Percentiles rank a stretch among this genome's conserved stretches.
Evolutionary conservation across 768 basidiomycete species (phyloP).

Genomic region (Megacollybia marginata): DNA sequence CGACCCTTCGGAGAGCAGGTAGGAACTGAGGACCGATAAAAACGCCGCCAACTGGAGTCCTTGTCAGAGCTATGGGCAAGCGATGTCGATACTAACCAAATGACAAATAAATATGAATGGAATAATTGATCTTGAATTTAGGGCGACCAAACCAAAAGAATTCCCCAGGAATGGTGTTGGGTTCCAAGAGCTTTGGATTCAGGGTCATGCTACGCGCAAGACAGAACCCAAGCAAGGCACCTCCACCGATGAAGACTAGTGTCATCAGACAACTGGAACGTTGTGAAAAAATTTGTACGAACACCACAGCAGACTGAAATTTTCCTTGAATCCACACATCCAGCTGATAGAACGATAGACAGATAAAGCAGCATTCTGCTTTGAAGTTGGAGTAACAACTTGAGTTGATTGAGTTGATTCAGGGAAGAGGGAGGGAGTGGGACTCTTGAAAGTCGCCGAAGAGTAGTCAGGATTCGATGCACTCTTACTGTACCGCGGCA

Average conservation of each 20-base stretch:
- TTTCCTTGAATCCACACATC: constrained; percentile 19
- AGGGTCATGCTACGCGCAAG: constrained; percentile 13
- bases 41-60: constrained; percentile 15
- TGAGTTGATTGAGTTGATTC: neutral
- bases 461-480: no score
- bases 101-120: constrained; percentile 18
- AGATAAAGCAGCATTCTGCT: neutral
- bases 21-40: constrained; percentile 16
- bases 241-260: constrained; percentile 17
- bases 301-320: constrained; percentile 14
- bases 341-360: constrained; percentile 16
- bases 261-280: neutral
- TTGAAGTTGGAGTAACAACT: neutral
- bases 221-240: constrained; percentile 18
- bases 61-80: neutral
- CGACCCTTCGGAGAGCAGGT: constrained; percentile 17
- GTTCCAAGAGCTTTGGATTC: constrained; percentile 2
- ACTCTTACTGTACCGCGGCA: no score
- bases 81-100: constrained; percentile 9
- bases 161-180: constrained; percentile 11
- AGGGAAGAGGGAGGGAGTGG: no score
- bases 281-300: neutral
- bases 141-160: constrained; percentile 16
- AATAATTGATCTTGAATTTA: constrained; percentile 13
- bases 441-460: no score